Evolutionary conservation across 345 rosid species (phyloP), one percentile per base, ranked within the genome.

Genomic region (Populus alba): DNA sequence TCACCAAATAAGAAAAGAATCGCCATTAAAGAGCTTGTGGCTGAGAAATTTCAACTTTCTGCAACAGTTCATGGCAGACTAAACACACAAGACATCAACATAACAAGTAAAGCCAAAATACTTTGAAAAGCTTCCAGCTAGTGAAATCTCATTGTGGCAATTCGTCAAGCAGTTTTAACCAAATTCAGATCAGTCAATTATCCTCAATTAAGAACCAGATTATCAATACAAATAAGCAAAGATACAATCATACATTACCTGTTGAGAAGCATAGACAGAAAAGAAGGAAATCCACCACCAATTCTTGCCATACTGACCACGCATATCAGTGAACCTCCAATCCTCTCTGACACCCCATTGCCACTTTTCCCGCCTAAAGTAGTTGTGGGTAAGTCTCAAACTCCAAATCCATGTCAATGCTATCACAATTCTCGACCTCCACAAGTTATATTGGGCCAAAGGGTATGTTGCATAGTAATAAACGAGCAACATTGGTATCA

Each of bases 221-320:
- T 41, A 71, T 13, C 66, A 39, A 61, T 29, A 13, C 16, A 71
- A 31, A 25, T 8, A 57, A 77, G 74, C 68, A 38, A 4, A 45
- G 31, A 59, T 18, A 17, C 22, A 67, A 67, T 8, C 8, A 33
- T 0, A 2, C 35, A 43, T 51, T 80, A 92, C 99, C 99, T 96
- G 99, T 71, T 96, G 97, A n/a, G 97, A 87, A 71, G 86, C 68
- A 66, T 92, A 96, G 45, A 96, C 92, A 20, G 97, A 84, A 78
- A 96, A 94, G 85, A 95, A 95, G 49, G 98, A 95, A 62, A 92
- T 78, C 98, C 97, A 95, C 94, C 97, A 92, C 99, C 99, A 96
- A 37, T 88, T 88, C 53, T 86, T 90, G 43, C 98, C 99, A 47
- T 93, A 94, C 79, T 94, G 94, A 25, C 81, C 79, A 29, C 97